Evolutionary conservation across 2,329 filamentous ascomycete species (phyloP).

Genomic region (Colletotrichum musae): DNA sequence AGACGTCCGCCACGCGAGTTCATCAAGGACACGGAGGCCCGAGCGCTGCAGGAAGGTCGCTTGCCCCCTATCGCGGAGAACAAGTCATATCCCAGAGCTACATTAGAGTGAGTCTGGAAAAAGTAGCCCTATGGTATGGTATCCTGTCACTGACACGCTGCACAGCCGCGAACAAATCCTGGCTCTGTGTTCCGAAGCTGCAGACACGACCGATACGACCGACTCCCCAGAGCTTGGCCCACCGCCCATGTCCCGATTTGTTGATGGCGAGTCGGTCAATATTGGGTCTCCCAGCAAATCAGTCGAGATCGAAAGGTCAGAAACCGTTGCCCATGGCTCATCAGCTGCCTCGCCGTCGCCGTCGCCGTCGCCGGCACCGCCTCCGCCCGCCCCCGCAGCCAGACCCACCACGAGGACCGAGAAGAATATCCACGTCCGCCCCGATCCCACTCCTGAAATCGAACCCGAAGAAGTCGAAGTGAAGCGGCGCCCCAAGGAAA

Average conservation of each 20-base stretch:
- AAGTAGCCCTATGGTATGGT: background rate
- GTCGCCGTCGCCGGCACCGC: conserved; percentile 16
- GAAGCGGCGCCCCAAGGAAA: conserved; percentile 13
- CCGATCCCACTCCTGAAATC: conserved; percentile 14
- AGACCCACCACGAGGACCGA: conserved; percentile 21
- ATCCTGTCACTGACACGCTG: conserved; percentile 43
- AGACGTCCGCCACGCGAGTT: conserved; percentile 68
- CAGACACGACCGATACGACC: conserved; percentile 55
- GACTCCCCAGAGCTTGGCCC: conserved; percentile 80
- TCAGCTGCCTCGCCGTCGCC: conserved; percentile 10
- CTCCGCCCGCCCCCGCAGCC: conserved; percentile 7
- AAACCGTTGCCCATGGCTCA: conserved; percentile 6
- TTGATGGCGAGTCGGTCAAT: conserved; percentile 70
- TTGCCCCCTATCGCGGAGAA: conserved; percentile 79
- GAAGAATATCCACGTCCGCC: conserved; percentile 27
- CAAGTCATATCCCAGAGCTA: conserved; percentile 76
- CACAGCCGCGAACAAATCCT: conserved; percentile 73
- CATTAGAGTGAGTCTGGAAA: conserved; percentile 71
- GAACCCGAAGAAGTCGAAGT: conserved; percentile 23
- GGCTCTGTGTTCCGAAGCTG: conserved; percentile 66
- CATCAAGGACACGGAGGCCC: conserved; percentile 66
- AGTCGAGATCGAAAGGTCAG: conserved; percentile 5
- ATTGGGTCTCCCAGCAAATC: conserved; percentile 62
- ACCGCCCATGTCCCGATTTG: conserved; percentile 71
- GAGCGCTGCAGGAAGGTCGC: conserved; percentile 67